Evolutionary conservation across 306 rosid genomes (phyloP).

Genomic region (Fragaria vesca): DNA sequence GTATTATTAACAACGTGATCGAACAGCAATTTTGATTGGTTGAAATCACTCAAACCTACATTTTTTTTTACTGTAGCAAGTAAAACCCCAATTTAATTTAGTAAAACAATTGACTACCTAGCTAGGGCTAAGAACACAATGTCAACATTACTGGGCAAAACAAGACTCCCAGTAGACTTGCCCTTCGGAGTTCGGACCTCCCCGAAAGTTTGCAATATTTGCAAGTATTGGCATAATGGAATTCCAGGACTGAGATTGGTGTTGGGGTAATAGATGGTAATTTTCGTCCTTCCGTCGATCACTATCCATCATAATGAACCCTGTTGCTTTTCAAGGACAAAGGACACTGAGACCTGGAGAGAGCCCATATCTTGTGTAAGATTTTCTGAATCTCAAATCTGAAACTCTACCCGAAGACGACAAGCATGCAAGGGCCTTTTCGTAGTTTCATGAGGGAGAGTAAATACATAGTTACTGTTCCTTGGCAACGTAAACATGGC

Average conservation of each 20-base stretch:
- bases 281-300: background rate
- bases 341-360: background rate
- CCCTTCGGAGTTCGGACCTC: background rate
- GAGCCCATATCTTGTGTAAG: background rate
- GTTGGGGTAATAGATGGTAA: slow-evolving; percentile 5
- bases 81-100: background rate
- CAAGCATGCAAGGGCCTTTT: background rate
- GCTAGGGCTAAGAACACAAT: background rate
- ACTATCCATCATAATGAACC: background rate
- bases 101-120: background rate
- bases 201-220: background rate
- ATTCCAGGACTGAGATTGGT: background rate
- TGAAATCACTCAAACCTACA: background rate
- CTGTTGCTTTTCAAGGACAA: background rate
- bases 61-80: background rate
- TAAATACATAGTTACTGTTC: background rate
- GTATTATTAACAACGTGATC: background rate
- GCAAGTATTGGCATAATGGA: slow-evolving; percentile 1
- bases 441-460: background rate
- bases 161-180: background rate
- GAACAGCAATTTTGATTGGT: background rate
- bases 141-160: background rate
- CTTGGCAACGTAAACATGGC: background rate
- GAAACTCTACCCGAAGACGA: background rate
- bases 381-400: background rate